These are phyloP conservation scores for Nepenthes mirabilis DNA, from an alignment of 148 eudicot species.

Conservation along the genomic window DNA sequence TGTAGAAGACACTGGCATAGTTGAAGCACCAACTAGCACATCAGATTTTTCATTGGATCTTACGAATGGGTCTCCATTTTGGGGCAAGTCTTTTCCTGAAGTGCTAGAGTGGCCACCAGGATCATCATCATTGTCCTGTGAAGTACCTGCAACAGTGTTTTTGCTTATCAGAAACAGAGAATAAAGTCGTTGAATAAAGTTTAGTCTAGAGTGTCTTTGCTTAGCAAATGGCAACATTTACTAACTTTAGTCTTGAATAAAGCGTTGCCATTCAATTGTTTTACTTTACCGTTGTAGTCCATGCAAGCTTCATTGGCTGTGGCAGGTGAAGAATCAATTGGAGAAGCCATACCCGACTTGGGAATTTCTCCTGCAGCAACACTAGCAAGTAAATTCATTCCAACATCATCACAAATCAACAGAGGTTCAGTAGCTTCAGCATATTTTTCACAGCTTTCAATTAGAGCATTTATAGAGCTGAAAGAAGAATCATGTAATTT, in stretches of 20 bases:
- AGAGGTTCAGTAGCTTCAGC: slow-evolving; percentile 36
- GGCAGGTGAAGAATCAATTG: slow-evolving; percentile 26
- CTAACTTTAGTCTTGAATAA: no score
- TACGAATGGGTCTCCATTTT: slow-evolving; percentile 1
- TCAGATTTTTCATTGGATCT: slow-evolving; percentile 5
- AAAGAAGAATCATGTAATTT: slow-evolving; percentile 37
- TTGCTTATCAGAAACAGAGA: background rate
- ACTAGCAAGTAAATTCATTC: slow-evolving; percentile 84
- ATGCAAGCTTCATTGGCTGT: slow-evolving; percentile 1
- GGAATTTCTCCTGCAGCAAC: slow-evolving; percentile 80
- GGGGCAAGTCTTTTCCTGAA: slow-evolving; percentile 1
- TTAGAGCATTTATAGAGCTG: slow-evolving; percentile 61
- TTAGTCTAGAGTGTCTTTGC: no score
- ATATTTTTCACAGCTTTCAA: slow-evolving; percentile 62
- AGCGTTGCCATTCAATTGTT: slow-evolving; percentile 1
- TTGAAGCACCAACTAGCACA: background rate
- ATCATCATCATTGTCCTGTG: slow-evolving; percentile 7
- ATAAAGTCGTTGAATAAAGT: no score
- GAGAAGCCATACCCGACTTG: slow-evolving; percentile 27
- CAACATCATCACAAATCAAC: slow-evolving; percentile 50
- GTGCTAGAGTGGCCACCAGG: slow-evolving; percentile 1
- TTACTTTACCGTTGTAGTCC: background rate
- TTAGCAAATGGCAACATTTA: no score
- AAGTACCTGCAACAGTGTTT: slow-evolving; percentile 3
- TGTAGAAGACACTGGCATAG: slow-evolving; percentile 4